Percentiles rank a stretch among this genome's conserved stretches.
Conservation (phyloP, 2,329 filamentous ascomycete species). For the Claviceps arundinis region DNA sequence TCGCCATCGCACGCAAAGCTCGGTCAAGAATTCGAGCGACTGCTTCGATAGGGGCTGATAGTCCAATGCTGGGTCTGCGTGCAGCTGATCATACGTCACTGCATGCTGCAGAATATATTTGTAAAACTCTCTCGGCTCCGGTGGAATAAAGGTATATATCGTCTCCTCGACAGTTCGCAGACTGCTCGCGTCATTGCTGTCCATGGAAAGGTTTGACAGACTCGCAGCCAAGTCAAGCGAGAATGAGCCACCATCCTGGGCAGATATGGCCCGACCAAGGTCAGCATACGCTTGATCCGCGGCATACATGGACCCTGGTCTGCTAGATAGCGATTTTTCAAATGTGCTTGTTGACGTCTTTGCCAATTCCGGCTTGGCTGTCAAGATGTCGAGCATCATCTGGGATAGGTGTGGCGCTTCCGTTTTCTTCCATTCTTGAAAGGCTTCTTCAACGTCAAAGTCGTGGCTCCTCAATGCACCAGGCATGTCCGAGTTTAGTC, state of each 20-base stretch:
- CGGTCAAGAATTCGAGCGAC: slow-evolving; percentile 70
- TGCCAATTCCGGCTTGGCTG: slow-evolving; percentile 71
- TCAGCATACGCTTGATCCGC: slow-evolving; percentile 41
- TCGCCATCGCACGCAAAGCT: slow-evolving; percentile 79
- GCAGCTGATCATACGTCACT: slow-evolving; percentile 50
- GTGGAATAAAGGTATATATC: slow-evolving; percentile 79
- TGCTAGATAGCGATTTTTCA: slow-evolving; percentile 43
- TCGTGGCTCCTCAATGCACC: slow-evolving; percentile 71
- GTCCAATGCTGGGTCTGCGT: slow-evolving; percentile 36
- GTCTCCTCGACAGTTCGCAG: slow-evolving; percentile 46
- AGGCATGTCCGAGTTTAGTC: slow-evolving; percentile 66
- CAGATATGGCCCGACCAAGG: slow-evolving; percentile 37
- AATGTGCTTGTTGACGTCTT: slow-evolving; percentile 53
- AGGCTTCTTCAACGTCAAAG: slow-evolving; percentile 82
- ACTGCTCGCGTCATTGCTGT: slow-evolving; percentile 34
- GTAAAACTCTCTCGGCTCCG: slow-evolving; percentile 72
- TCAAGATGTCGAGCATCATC: slow-evolving; percentile 85
- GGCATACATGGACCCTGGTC: slow-evolving; percentile 29
- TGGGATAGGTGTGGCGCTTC: slow-evolving; percentile 78
- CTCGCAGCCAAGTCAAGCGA: slow-evolving; percentile 55
- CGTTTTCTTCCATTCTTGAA: slow-evolving; percentile 80
- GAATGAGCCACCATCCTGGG: slow-evolving; percentile 27
- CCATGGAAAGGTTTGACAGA: slow-evolving; percentile 50
- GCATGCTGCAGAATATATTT: slow-evolving; percentile 69
- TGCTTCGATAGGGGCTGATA: slow-evolving; percentile 55